These are phyloP conservation scores for Microdochium trichocladiopsis DNA, from an alignment of 2,329 filamentous ascomycete genomes.

Conservation along the genomic window DNA sequence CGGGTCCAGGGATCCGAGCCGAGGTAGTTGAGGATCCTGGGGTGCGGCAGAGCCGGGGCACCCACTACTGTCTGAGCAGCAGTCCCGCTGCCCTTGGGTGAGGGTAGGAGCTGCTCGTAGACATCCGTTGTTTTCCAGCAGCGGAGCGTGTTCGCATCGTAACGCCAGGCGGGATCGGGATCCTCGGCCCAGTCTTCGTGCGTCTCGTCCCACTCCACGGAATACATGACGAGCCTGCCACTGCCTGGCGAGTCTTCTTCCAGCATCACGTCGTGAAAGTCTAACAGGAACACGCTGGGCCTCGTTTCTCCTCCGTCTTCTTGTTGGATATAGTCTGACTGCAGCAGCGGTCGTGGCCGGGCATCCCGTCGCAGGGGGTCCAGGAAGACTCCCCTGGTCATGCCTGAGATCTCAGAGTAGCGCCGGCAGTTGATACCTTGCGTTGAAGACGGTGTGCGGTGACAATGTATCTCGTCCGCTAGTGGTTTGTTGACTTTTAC, in stretches of 20 bases:
- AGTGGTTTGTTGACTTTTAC: too few relatives aligned
- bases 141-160: neutral
- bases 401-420: too few relatives aligned
- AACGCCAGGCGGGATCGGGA: neutral
- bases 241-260: neutral
- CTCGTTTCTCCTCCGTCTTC: neutral
- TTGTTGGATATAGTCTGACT: neutral
- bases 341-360: neutral
- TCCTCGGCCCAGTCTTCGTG: neutral
- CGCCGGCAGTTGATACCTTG: too few relatives aligned
- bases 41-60: neutral
- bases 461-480: too few relatives aligned
- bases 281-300: neutral
- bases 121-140: slow-evolving; percentile 1
- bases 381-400: too few relatives aligned
- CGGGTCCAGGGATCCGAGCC: slow-evolving; percentile 1
- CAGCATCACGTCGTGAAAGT: neutral
- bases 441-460: too few relatives aligned
- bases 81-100: neutral
- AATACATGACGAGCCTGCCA: neutral
- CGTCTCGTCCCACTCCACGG: neutral
- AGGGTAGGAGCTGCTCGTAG: slow-evolving; percentile 1
- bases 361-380: neutral
- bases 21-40: neutral
- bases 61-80: neutral